Base-by-base conservation (phyloP, 2,329 filamentous ascomycete species). In the Cercospora sojina region DNA sequence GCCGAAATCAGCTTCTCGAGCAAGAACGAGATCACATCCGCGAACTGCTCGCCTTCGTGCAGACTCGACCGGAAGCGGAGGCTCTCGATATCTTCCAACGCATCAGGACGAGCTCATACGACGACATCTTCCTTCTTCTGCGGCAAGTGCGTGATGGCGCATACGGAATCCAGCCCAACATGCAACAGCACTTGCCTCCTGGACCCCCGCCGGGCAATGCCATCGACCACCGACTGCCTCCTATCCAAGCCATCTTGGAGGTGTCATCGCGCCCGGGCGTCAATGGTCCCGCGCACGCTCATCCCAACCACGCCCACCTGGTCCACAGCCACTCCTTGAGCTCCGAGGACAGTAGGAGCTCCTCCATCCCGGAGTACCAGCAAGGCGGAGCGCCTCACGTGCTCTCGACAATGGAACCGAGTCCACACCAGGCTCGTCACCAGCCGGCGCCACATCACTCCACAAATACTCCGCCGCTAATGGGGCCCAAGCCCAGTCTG, bases 1-100 rank as follows among this genome's bases (percentile, higher is more conserved):
- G 75, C 23, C 72, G 73, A 25, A 77, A 74, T 60, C 71, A 74
- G 29, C 65, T 73, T 8, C 69, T 77, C 16, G 73, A 77, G 62
- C 67, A 69, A 20, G 75, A 76, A 57, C 73, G 74, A 38, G 69
- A 74, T 53, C 72, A 75, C 47, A 57, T 74, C 13, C 70, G 73
- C 13, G 73, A 76, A n/a, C 59, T 76, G 27, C 58, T 77, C 31
- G 57, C 66, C 41, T 72, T 71, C 56, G 61, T 77, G 4, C 74
- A 74, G 51, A 70, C 67, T 5, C 62, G 72, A 25, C 68, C 74
- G 16, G 74, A 76, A 47, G 38, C 64, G 3, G 75, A 76, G 61
- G 75, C 75, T 5, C 67, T 70, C 38, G 70, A 73, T 9, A 70
- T 77, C 55, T 75, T 74, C 65, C 68, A 74, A 20, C 74, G 71